These are phyloP conservation scores for Vaccinium macrocarpon DNA, from an alignment of 148 eudicot species.

Conservation along the genomic window DNA sequence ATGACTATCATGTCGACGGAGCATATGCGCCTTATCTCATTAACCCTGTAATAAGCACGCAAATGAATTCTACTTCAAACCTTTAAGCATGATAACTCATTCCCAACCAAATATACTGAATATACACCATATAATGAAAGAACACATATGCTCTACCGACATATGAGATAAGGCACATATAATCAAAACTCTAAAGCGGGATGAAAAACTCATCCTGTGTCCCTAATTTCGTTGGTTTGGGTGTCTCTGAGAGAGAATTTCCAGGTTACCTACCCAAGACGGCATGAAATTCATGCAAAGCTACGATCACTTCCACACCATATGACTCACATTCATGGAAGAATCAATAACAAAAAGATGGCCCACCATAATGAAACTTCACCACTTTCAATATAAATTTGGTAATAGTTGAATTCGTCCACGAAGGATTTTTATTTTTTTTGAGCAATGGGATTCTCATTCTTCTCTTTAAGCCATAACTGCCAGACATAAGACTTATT, in stretches of 20 bases:
- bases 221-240: not conserved
- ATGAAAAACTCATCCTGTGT: not conserved
- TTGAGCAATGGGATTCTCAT: not conserved
- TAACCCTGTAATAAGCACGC: not conserved
- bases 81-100: not conserved
- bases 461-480: not conserved
- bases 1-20: not conserved
- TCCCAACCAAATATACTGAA: not conserved
- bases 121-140: not conserved
- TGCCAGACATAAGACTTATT: not conserved
- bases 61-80: not conserved
- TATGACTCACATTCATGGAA: not conserved
- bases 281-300: not conserved
- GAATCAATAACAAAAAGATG: not conserved
- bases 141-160: no score
- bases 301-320: not conserved
- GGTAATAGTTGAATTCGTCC: not conserved
- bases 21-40: not conserved
- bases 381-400: not conserved
- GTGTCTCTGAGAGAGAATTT: not conserved
- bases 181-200: no score
- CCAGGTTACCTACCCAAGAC: not conserved
- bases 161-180: no score
- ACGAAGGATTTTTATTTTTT: not conserved
- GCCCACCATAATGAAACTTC: not conserved